Evolutionary conservation across 805 yeast species (phyloP), one percentile per base, ranked within the genome.

Genomic region (Candida montana): DNA sequence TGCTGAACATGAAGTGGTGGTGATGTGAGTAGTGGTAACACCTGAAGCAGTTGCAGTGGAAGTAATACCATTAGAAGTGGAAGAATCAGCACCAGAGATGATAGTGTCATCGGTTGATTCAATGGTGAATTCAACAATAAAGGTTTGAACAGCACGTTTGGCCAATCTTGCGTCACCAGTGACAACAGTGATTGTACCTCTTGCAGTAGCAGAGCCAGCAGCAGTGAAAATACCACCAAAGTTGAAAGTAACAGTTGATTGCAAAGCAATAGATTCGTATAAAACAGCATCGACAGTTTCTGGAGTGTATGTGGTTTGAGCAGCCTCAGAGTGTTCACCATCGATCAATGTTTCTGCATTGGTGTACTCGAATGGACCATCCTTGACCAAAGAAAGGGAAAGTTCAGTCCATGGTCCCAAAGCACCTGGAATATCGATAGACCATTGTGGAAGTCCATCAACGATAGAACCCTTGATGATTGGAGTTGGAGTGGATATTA

Each of bases 201-300:
- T 17, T 7, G 24, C 29, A 17, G 24, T 19, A 17, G 37, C 37
- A 16, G 30, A 23, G 17, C 37, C 38, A 16, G 36, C 23, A 6
- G 18, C 29, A 19, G 36, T 33, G 26, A 40, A 33, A 16, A 27
- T 37, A 17, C 19, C 35, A 27, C 26, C 34, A 45, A 15, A 36
- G 16, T 16, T 13, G 8, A 34, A 16, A 6, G 19, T 6, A 8
- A n/a, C 32, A 18, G 35, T 38, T 24, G 46, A 46, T 31, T 44
- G 48, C 41, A 52, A 50, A n/a, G 46, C 45, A 37, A 48, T 41
- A 5, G 39, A 7, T 24, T 34, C 16, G 12, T 7, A 21, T 7
- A 41, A 15, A 18, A 12, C 16, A 26, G 24, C 15, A 8, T 5
- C 18, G 8, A 26, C 8, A 4, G 37, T 9, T 15, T 11, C 21